phyloP scores from a whole-genome alignment of 495 filamentous ascomycete species.

The Tricharina praecox region DNA sequence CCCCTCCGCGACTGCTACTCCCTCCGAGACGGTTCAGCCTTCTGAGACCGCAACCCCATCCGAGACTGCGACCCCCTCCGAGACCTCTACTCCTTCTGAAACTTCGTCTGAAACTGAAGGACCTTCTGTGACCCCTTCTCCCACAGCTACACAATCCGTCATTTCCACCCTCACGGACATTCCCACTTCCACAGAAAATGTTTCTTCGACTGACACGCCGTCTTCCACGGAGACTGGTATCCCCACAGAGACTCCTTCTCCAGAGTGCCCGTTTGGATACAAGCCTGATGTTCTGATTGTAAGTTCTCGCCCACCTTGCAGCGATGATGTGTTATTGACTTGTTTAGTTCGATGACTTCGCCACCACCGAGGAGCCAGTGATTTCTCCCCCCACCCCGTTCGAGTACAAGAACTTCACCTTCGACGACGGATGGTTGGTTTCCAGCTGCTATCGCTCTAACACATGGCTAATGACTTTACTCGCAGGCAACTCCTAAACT shows the following conservation, averaged over 20 bases:
- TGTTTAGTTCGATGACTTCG: constrained; percentile 6
- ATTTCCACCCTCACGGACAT: background rate
- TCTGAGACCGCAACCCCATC: too few relatives aligned
- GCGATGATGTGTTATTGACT: background rate
- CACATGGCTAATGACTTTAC: background rate
- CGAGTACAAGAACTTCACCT: constrained; percentile 3
- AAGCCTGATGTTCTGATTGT: constrained; percentile 3
- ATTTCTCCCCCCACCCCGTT: background rate
- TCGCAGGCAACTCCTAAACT: background rate
- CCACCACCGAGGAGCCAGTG: background rate
- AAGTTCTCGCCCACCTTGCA: background rate
- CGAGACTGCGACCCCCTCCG: too few relatives aligned
- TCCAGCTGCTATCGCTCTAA: too few relatives aligned
- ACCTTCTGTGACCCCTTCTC: background rate
- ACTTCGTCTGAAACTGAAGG: background rate
- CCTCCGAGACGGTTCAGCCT: too few relatives aligned
- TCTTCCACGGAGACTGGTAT: background rate
- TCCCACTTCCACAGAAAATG: background rate
- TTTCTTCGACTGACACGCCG: background rate
- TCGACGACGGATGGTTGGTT: constrained; percentile 5
- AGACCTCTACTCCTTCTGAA: too few relatives aligned
- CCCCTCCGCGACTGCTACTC: too few relatives aligned
- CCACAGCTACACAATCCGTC: background rate
- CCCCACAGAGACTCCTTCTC: too few relatives aligned
- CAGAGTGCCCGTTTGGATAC: constrained; percentile 4